Percentiles rank a stretch among this genome's conserved stretches.
Evolutionary conservation across 495 filamentous ascomycete species (phyloP).

Genomic region (Bombardia bombarda): DNA sequence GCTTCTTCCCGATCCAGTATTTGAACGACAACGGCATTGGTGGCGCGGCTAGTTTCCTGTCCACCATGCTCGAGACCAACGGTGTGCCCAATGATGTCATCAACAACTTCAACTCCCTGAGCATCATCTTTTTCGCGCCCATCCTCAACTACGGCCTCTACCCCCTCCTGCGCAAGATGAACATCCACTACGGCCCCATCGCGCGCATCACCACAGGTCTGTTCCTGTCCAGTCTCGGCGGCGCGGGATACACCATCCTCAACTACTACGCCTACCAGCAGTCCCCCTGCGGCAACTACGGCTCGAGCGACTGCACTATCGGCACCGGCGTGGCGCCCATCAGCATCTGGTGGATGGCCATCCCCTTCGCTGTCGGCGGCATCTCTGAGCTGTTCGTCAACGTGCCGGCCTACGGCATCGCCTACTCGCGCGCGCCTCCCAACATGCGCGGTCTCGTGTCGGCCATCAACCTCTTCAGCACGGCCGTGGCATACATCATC

Average conservation of each 20-base stretch:
- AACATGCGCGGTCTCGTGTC: conserved; percentile 64
- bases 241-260: conserved; percentile 58
- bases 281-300: conserved; percentile 41
- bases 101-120: conserved; percentile 66
- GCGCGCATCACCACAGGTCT: conserved; percentile 70
- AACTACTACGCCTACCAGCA: conserved; percentile 64
- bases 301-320: conserved; percentile 30
- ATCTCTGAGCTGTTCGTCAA: conserved; percentile 63
- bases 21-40: conserved; percentile 50
- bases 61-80: conserved; percentile 54
- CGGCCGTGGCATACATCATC: conserved; percentile 49
- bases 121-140: conserved; percentile 62
- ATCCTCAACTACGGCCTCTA: conserved; percentile 58
- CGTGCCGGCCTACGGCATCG: conserved; percentile 64
- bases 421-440: conserved; percentile 60
- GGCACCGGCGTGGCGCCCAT: conserved; percentile 42
- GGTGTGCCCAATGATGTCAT: conserved; percentile 73
- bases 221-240: conserved; percentile 53
- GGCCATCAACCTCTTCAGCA: conserved; percentile 55
- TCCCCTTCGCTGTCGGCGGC: conserved; percentile 47
- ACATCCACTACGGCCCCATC: conserved; percentile 62
- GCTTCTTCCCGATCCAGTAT: conserved; percentile 66
- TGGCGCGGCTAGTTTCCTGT: conserved; percentile 40
- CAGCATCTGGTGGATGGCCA: conserved; percentile 42
- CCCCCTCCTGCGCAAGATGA: conserved; percentile 54